Base-by-base conservation (phyloP, 1,139 yeast genomes). In the Petasospora fabianii region DNA sequence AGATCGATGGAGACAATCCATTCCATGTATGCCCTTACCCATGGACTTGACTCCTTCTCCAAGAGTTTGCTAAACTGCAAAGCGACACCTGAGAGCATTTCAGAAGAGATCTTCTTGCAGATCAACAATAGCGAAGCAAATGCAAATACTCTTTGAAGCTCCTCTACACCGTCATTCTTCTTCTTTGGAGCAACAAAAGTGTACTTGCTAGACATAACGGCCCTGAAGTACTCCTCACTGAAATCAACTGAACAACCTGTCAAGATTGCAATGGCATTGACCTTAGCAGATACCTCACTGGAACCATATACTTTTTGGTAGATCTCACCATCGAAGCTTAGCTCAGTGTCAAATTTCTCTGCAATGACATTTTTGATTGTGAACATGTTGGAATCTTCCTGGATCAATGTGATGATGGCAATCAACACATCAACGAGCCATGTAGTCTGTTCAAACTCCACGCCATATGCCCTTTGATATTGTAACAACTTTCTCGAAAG, bases 11-110 rank as follows among this genome's bases (percentile, higher is more conserved):
- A 71, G 30, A 83, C 61, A 6, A 81, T 65, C 97, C 97, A 88
- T 54, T 88, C 97, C 39, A 84, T 62, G 52, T 82, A 84, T 3
- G 75, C 64, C 43, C 96, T 73, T 2, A 77, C 85, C 42, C 81
- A 65, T 1, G 96, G 96, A 47, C 94, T 83, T 11, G 87, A 77
- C 46, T 87, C 96, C 3, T 54, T 58, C 28, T 62, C 63, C 4
- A 79, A 46, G 15, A 66, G 59, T 0, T 62, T 59, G 28, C 42
- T 18, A n/a, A 42, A 22, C 5, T 65, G 38, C 11, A 6, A n/a
- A 72, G 46, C 2, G 44, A 34, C 0, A 46, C 39, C 1, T 53
- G 35, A 39, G n/a, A 68, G 37, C 2, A 36, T 36, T 0, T 38
- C 41, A 7, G 42, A 22, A 1, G 49, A 41, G 6, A 55, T 27